A percentile compares a stretch with the other conserved stretches of the same genome.
Evolutionary conservation across 163 green algal species (phyloP).

Genomic region (Prototheca stagnorum): DNA sequence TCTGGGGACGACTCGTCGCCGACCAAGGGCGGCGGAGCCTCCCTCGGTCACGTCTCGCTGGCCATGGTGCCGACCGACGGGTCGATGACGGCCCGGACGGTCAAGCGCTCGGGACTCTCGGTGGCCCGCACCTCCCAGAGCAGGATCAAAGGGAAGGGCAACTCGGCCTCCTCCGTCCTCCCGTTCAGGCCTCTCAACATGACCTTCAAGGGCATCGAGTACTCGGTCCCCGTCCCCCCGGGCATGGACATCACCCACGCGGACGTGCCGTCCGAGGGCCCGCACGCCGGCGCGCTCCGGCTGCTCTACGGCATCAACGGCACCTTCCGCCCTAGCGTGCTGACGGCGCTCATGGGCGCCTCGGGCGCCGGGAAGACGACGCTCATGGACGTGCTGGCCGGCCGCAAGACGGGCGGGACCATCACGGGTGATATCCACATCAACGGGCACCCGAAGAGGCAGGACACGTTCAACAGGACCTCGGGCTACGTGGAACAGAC

Average conservation of each 20-base stretch:
- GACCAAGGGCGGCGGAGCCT: no score
- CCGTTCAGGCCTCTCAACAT: constrained; percentile 24
- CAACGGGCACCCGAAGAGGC: constrained; percentile 39
- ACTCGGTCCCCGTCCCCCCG: constrained; percentile 23
- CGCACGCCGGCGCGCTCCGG: no score
- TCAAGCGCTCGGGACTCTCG: no score
- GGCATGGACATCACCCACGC: constrained; percentile 2
- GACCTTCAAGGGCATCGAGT: constrained; percentile 28
- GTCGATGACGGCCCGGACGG: no score
- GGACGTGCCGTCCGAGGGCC: constrained; percentile 2
- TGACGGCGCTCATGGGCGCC: no score
- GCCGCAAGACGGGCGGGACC: constrained; percentile 47
- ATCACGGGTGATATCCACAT: no score
- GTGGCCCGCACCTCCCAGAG: no score
- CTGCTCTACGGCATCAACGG: constrained; percentile 51
- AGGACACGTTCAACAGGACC: constrained; percentile 35
- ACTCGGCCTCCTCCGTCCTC: constrained; percentile 13
- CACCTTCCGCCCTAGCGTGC: constrained; percentile 39
- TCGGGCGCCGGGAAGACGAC: constrained; percentile 59
- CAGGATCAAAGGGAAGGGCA: no score
- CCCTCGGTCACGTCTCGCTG: no score
- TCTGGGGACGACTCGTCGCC: no score
- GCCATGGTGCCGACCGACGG: no score
- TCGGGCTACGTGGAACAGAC: constrained; percentile 48
- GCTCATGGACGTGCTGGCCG: no score